Percentiles rank a stretch among this genome's conserved stretches.
Evolutionary conservation across 2,329 filamentous ascomycete genomes (phyloP).

Genomic region (Helicocarpus griseus): DNA sequence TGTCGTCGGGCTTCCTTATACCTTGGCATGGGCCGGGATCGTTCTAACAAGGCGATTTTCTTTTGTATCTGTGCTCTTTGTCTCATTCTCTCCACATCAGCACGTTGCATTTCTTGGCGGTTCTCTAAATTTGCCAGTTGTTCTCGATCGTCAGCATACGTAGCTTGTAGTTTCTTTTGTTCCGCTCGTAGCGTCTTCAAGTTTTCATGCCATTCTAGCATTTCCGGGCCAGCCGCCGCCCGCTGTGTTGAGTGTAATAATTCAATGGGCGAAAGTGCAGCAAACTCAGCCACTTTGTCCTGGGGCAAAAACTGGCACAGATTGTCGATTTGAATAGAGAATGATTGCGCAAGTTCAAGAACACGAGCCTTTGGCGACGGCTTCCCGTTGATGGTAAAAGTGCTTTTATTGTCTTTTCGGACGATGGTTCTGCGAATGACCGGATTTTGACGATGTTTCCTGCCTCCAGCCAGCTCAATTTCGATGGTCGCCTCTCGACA

Average conservation of each 20-base stretch:
- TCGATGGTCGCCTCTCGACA: conserved; percentile 69
- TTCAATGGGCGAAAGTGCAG: conserved; percentile 69
- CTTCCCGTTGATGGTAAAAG: conserved; percentile 67
- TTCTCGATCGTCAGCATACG: conserved; percentile 51
- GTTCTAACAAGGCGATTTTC: conserved; percentile 55
- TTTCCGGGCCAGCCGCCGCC: conserved; percentile 72
- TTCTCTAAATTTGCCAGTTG: conserved; percentile 57
- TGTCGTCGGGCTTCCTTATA: conserved; percentile 49
- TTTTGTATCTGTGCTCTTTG: conserved; percentile 62
- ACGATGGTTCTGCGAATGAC: conserved; percentile 68
- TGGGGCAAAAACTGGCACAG: conserved; percentile 95
- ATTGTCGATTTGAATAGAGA: conserved; percentile 94
- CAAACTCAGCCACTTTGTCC: conserved; percentile 91
- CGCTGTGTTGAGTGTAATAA: conserved; percentile 77
- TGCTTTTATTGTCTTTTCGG: conserved; percentile 68
- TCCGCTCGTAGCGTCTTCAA: conserved; percentile 61
- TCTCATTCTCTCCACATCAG: conserved; percentile 72
- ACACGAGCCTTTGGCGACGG: conserved; percentile 53
- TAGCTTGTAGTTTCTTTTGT: conserved; percentile 54
- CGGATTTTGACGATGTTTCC: conserved; percentile 51
- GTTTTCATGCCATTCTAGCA: conserved; percentile 66
- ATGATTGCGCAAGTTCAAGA: conserved; percentile 54
- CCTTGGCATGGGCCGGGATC: conserved; percentile 54
- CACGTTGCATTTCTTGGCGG: conserved; percentile 64
- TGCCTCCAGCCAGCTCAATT: conserved; percentile 68